Evolutionary conservation across 352 stramenopile genomes (phyloP).

Genomic region (Halophytophthora batemanensis): DNA sequence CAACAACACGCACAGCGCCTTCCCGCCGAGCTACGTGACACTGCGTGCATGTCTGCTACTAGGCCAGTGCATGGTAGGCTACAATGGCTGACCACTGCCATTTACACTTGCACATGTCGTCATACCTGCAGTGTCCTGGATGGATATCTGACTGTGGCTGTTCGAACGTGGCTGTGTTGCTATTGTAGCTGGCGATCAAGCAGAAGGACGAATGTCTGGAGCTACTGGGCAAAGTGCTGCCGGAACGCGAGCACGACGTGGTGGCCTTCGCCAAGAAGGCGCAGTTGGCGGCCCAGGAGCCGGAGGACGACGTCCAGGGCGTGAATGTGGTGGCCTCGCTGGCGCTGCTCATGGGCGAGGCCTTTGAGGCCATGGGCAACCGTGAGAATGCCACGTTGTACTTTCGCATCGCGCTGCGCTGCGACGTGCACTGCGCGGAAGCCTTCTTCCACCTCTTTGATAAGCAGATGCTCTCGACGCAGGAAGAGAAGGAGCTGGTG

Average conservation of each 20-base stretch:
- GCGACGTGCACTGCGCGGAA: slow-evolving; percentile 81
- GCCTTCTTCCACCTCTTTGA: slow-evolving; percentile 85
- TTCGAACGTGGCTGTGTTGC: too few relatives aligned
- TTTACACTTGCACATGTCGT: not conserved
- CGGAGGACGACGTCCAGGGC: slow-evolving; percentile 18
- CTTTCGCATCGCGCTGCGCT: slow-evolving; percentile 71
- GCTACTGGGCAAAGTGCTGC: slow-evolving; percentile 53
- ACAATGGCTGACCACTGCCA: not conserved
- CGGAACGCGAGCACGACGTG: slow-evolving; percentile 56
- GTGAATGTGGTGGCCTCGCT: slow-evolving; percentile 82
- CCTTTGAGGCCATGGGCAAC: slow-evolving; percentile 81
- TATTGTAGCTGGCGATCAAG: slow-evolving; percentile 60
- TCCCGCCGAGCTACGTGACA: slow-evolving; percentile 19
- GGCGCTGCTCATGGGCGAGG: slow-evolving; percentile 78
- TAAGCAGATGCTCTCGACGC: slow-evolving; percentile 77
- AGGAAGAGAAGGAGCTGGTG: slow-evolving; percentile 68
- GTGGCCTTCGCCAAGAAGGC: slow-evolving; percentile 44
- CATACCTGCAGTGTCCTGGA: too few relatives aligned
- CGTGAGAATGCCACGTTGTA: slow-evolving; percentile 76
- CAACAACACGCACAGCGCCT: not conserved
- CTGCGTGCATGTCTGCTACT: slow-evolving; percentile 57
- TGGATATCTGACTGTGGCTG: too few relatives aligned
- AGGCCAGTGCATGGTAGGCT: slow-evolving; percentile 67
- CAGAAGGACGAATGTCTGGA: slow-evolving; percentile 84
- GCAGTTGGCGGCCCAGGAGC: slow-evolving; percentile 23